Evolutionary conservation across 345 rosid species (phyloP), one percentile per base, ranked within the genome.

Genomic region (Citrus australasica): DNA sequence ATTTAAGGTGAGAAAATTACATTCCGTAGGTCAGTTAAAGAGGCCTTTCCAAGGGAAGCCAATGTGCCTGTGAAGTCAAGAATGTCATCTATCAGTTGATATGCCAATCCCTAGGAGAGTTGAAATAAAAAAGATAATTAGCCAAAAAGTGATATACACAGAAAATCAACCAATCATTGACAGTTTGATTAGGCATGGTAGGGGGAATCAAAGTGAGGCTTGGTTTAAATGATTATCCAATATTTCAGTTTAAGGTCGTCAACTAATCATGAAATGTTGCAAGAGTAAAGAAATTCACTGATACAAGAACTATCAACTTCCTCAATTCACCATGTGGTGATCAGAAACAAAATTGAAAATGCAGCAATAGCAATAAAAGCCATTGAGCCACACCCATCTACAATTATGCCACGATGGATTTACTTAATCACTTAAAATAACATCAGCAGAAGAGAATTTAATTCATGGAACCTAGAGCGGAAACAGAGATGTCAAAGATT

Each of bases 21-120:
- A 82, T 89, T 97, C 48, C 83, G 88, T 35, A 94, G 90, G 82
- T 92, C 97, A 1, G 98, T 85, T 59, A 91, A 86, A 68, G 99
- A 86, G 77, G 93, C 99, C 88, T 94, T 96, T 75, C 98, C 98
- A 14, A 96, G 93, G 56, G 95, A 94, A 60, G 98, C 85, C 19
- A 95, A 88, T 37, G 98, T 96, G 86, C 97, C 97, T 0, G 94
- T 94, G 88, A 90, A 96, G 86, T 92, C 98, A 58, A 96, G 98
- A 75, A 96, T 89, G 25, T 92, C 98, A 67, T 96, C 99, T 82
- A 91, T 90, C 84, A 94, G 79, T 78, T 96, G 98, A 86, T 84
- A 96, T 51, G 99, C 93, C 86, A 96, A 86, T n/a, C 98, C 99
- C 98, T 92, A 90, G 16, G 79, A 77, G 66, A 53, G 48, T 67